Conservation (phyloP, 2,329 filamentous ascomycete species). For the Xylariaceae sp. region DNA sequence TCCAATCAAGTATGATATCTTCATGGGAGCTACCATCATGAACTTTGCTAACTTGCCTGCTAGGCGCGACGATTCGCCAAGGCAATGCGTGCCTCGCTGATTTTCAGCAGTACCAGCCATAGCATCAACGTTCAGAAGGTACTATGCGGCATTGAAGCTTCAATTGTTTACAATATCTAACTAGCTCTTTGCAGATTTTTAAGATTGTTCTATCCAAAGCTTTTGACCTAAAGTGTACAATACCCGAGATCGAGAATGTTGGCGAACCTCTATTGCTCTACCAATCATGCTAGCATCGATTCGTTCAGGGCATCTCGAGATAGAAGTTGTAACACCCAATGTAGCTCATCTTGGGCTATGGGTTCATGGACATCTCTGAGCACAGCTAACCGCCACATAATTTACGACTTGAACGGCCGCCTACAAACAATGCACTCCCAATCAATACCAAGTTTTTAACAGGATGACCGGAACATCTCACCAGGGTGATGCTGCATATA, state of each 20-base stretch:
- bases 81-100: conserved; percentile 96
- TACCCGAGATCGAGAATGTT: conserved; percentile 97
- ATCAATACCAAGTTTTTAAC: conserved; percentile 3
- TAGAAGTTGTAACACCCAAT: too few relatives aligned
- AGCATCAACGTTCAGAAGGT: conserved; percentile 99
- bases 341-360: not conserved
- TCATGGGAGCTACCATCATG: not conserved
- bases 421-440: conserved; percentile 17
- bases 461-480: conserved; percentile 1
- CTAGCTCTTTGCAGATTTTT: conserved; percentile 76
- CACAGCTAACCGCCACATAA: conserved; percentile 11
- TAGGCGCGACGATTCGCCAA: conserved; percentile 95
- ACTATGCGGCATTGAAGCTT: conserved; percentile 28
- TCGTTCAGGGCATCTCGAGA: not conserved
- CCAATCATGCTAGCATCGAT: conserved; percentile 60
- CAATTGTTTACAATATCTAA: not conserved
- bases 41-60: conserved; percentile 28
- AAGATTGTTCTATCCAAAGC: conserved; percentile 99
- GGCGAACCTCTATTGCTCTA: conserved; percentile 95
- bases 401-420: conserved; percentile 28
- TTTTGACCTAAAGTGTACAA: conserved; percentile 98
- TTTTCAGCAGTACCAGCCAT: conserved; percentile 98
- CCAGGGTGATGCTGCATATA: not conserved
- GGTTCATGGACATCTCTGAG: not conserved
- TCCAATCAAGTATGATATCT: conserved; percentile 76